Conservation (phyloP, 2,329 filamentous ascomycete genomes). For the Paecilomyces niveus region DNA sequence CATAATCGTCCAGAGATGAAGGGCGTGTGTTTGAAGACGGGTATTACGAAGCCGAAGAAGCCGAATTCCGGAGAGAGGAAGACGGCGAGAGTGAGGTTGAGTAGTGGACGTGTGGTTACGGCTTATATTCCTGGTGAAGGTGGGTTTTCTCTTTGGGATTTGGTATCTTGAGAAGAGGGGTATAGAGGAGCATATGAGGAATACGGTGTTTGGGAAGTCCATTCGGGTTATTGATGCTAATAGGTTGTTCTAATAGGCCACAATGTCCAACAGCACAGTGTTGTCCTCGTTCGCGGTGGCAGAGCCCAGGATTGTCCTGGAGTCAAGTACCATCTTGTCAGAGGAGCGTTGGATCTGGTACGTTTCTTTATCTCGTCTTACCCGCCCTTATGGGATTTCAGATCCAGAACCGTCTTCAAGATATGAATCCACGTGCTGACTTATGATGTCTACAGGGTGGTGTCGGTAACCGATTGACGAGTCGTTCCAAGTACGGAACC, state of each 20-base stretch:
- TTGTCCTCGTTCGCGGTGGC: slow-evolving; percentile 90
- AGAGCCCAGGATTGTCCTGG: slow-evolving; percentile 95
- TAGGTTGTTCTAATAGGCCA: slow-evolving; percentile 51
- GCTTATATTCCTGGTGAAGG: slow-evolving; percentile 95
- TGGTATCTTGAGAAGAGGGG: neutral
- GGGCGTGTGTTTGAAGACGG: slow-evolving; percentile 92
- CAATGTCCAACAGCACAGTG: slow-evolving; percentile 98
- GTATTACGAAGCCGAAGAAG: slow-evolving; percentile 93
- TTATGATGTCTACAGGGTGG: slow-evolving; percentile 58
- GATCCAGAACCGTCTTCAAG: neutral
- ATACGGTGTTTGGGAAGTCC: neutral
- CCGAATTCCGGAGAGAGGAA: slow-evolving; percentile 97
- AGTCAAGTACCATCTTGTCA: slow-evolving; percentile 90
- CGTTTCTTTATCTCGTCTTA: slow-evolving; percentile 29
- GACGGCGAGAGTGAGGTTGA: slow-evolving; percentile 83
- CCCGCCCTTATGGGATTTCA: no score
- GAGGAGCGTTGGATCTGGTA: slow-evolving; percentile 90
- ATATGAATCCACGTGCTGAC: slow-evolving; percentile 7
- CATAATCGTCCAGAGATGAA: slow-evolving; percentile 73
- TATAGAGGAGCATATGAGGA: neutral
- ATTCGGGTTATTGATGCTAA: slow-evolving; percentile 1
- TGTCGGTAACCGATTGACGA: slow-evolving; percentile 74
- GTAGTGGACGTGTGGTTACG: slow-evolving; percentile 77
- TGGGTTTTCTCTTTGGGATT: slow-evolving; percentile 22
- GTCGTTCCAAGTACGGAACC: slow-evolving; percentile 92